A percentile compares a stretch with the other conserved stretches of the same genome.
phyloP scores from a whole-genome alignment of 768 basidiomycete species.

The Boletellus ananiceps region DNA sequence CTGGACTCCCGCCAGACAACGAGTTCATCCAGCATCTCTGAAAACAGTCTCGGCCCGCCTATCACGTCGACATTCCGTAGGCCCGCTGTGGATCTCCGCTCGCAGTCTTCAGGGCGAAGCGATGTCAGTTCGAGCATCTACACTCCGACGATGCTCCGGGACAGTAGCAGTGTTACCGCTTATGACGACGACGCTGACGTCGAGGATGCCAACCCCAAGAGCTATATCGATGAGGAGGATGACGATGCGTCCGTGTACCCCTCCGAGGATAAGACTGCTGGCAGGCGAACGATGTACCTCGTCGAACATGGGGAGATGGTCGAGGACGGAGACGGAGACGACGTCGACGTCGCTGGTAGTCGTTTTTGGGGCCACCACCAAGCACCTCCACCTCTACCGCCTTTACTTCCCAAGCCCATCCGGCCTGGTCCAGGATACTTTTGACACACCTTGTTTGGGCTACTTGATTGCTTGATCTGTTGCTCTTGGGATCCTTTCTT shows the following conservation, averaged over 20 bases:
- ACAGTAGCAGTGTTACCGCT: slow-evolving; percentile 13
- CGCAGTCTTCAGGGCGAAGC: slow-evolving; percentile 20
- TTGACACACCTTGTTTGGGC: slow-evolving; percentile 12
- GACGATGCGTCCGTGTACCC: slow-evolving; percentile 30
- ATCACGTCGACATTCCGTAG: slow-evolving; percentile 3
- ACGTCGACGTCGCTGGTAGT: slow-evolving; percentile 13
- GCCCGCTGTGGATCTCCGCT: slow-evolving; percentile 2
- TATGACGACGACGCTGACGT: slow-evolving; percentile 22
- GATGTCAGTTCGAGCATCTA: slow-evolving; percentile 18
- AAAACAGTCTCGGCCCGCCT: slow-evolving; percentile 18
- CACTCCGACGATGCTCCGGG: slow-evolving; percentile 14
- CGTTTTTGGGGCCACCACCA: slow-evolving; percentile 19
- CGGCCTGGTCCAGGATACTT: slow-evolving; percentile 28
- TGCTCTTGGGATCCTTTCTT: slow-evolving; percentile 8
- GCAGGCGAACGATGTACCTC: slow-evolving; percentile 33
- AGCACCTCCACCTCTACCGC: slow-evolving; percentile 23
- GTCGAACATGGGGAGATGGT: slow-evolving; percentile 25
- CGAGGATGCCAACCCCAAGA: slow-evolving; percentile 12
- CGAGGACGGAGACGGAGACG: slow-evolving; percentile 19
- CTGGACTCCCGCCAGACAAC: slow-evolving; percentile 17
- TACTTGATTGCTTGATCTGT: background rate
- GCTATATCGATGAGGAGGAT: slow-evolving; percentile 16
- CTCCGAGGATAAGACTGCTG: slow-evolving; percentile 30
- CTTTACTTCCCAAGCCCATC: slow-evolving; percentile 11
- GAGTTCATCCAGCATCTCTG: slow-evolving; percentile 19